Evolutionary conservation across 371 early-diverging fungal genomes (phyloP), one percentile per base, ranked within the genome.

Genomic region (Smittium mucronatum): DNA sequence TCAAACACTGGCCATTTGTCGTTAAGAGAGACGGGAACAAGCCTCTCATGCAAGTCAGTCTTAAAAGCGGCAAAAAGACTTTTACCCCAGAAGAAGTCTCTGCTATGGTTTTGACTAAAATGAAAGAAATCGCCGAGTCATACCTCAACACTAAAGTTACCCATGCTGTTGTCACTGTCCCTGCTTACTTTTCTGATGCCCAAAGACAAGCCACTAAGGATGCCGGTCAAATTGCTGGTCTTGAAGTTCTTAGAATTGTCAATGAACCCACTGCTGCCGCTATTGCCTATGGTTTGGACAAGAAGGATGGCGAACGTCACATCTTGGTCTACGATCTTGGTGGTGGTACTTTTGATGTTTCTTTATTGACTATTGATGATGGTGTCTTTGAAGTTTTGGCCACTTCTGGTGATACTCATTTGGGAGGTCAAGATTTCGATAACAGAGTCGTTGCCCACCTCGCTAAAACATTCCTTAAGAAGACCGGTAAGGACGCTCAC

Each of bases 241-340:
- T 99, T 72, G 91, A 94, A 82, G 93, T 97, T 35, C 85, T 94
- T 76, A 90, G 98, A 81, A 94, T 97, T 80, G 91, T 97, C 78
- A 93, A 93, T 85, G 98, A 98, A 85, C 98, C 98, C 71, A 95
- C 96, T 58, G 97, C 98, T 58, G 98, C 98, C 69, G 99, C 99
- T 76, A 93, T 97, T 74, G 96, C 97, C 69, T 97, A 97, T 81
- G 97, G 94, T 75, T 81, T 95, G 71, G 93, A 93, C 84, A 94
- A 91, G 83, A 78, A 80, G 73, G 76, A 75, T 59, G 88, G 90
- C 73, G 95, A 95, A 80, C 84, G 86, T 77, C 93, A 91, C 77
- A 87, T 95, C 69, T 86, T 98, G 75, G 92, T 98, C 71, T 95
- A 92, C 83, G 96, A 97, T 85, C 83, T 96, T 70, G 98, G 97